Percentiles rank a stretch among this genome's conserved stretches.
phyloP scores from a whole-genome alignment of 2,329 filamentous ascomycete species.

The Periconia macrospinosa region DNA sequence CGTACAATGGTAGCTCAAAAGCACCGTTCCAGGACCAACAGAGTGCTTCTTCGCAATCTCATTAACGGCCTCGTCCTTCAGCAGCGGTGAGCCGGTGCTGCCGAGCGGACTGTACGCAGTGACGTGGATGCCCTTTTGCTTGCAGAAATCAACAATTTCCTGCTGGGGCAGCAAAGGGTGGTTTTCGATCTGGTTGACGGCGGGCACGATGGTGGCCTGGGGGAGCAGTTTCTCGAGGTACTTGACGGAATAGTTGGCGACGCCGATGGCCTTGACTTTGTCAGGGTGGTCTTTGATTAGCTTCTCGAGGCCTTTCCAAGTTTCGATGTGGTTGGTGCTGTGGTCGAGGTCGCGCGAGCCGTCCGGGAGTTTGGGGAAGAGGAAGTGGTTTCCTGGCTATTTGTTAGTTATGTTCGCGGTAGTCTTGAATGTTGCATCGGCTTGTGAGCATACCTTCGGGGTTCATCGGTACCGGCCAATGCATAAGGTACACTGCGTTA shows the following conservation, averaged over 20 bases:
- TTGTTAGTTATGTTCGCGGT: background rate
- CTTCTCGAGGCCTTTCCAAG: slow-evolving; percentile 76
- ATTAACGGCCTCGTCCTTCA: slow-evolving; percentile 51
- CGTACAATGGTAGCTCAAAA: slow-evolving; percentile 74
- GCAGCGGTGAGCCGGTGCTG: slow-evolving; percentile 52
- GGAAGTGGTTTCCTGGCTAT: slow-evolving; percentile 63
- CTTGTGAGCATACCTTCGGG: slow-evolving; percentile 58
- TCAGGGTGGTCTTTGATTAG: slow-evolving; percentile 51
- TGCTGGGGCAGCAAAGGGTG: slow-evolving; percentile 72
- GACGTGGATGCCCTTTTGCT: slow-evolving; percentile 68
- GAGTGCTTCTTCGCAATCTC: slow-evolving; percentile 54
- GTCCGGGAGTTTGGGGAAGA: slow-evolving; percentile 74
- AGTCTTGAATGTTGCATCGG: background rate
- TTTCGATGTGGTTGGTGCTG: slow-evolving; percentile 70
- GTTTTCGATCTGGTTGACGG: slow-evolving; percentile 75
- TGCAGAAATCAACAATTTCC: slow-evolving; percentile 70
- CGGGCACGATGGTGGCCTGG: slow-evolving; percentile 65
- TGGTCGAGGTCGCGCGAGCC: slow-evolving; percentile 73
- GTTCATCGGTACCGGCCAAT: slow-evolving; percentile 84
- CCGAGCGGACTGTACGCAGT: slow-evolving; percentile 66
- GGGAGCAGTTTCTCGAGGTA: slow-evolving; percentile 54
- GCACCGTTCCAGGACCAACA: slow-evolving; percentile 56
- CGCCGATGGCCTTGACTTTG: slow-evolving; percentile 54
- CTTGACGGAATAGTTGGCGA: slow-evolving; percentile 53
- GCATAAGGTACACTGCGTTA: slow-evolving; percentile 66